These are phyloP conservation scores for Aspergillus aculeatinus DNA, from an alignment of 2,329 filamentous ascomycete genomes.

Conservation along the genomic window DNA sequence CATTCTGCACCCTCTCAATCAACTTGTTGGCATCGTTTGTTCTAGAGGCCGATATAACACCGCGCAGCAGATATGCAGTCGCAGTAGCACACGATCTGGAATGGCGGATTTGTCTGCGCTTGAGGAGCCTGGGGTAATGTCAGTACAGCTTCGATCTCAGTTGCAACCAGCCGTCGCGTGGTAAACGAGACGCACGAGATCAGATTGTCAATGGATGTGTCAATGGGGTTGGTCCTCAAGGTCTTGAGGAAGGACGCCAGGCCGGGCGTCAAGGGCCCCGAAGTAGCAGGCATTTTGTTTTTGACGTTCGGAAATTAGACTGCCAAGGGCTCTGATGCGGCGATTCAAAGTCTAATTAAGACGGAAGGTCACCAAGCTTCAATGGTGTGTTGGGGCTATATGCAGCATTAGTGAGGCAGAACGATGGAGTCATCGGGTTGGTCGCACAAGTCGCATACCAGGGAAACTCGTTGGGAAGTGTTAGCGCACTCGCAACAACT, in stretches of 20 bases:
- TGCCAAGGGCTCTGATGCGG: not conserved
- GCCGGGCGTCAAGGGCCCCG: constrained; percentile 64
- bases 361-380: constrained; percentile 6
- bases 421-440: constrained; percentile 1
- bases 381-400: constrained; percentile 1
- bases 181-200: constrained; percentile 63
- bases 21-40: constrained; percentile 76
- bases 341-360: not conserved
- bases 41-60: constrained; percentile 79
- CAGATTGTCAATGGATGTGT: constrained; percentile 78
- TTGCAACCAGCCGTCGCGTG: constrained; percentile 8
- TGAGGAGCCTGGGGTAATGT: constrained; percentile 66
- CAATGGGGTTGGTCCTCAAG: constrained; percentile 71
- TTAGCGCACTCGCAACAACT: not conserved
- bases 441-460: constrained; percentile 2
- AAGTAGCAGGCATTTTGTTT: constrained; percentile 53
- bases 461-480: not conserved
- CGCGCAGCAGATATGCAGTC: constrained; percentile 82
- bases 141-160: constrained; percentile 13
- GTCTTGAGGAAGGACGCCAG: constrained; percentile 76
- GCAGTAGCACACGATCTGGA: constrained; percentile 87
- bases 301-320: constrained; percentile 32
- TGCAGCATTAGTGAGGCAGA: constrained; percentile 4
- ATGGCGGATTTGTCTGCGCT: constrained; percentile 83
- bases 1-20: constrained; percentile 73